A percentile compares a stretch with the other conserved stretches of the same genome.
These are phyloP conservation scores for Chlorella sp. DNA, from an alignment of 139 green algal species.

Conservation along the genomic window DNA sequence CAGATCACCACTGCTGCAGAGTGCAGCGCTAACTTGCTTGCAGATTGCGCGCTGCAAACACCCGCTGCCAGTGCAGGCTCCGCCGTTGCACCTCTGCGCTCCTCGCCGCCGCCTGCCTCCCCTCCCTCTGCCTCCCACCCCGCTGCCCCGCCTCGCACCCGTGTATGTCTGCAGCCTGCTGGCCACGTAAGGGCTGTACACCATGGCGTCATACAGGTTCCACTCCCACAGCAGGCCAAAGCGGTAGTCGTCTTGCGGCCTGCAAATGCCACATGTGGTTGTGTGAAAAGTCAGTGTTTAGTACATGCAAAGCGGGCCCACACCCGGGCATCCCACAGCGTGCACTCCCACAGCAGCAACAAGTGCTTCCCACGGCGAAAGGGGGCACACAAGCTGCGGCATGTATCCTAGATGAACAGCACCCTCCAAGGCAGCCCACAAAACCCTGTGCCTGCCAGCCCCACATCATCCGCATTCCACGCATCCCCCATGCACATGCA, in stretches of 20 bases:
- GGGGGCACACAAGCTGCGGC: background rate
- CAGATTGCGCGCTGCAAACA: too few species aligned
- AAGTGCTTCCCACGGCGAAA: background rate
- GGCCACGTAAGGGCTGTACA: slow-evolving; percentile 84
- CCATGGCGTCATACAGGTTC: slow-evolving; percentile 87
- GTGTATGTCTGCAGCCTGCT: slow-evolving; percentile 84
- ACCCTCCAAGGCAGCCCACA: too few species aligned
- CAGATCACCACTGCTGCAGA: too few species aligned
- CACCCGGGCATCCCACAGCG: too few species aligned
- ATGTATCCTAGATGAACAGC: too few species aligned
- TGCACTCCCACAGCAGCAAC: too few species aligned
- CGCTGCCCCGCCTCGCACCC: background rate
- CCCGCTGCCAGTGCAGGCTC: too few species aligned
- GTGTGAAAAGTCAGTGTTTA: background rate
- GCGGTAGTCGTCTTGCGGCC: slow-evolving; percentile 57
- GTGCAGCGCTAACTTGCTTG: too few species aligned
- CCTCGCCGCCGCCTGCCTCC: background rate
- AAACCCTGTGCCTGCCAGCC: background rate
- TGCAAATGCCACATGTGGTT: slow-evolving; percentile 21
- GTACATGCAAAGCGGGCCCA: too few species aligned
- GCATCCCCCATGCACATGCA: too few species aligned
- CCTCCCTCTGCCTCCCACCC: background rate
- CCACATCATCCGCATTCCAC: background rate
- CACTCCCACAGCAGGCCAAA: slow-evolving; percentile 82
- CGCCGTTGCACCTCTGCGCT: too few species aligned